Conservation (phyloP, 805 yeast species). For the Spathaspora hagerdaliae region DNA sequence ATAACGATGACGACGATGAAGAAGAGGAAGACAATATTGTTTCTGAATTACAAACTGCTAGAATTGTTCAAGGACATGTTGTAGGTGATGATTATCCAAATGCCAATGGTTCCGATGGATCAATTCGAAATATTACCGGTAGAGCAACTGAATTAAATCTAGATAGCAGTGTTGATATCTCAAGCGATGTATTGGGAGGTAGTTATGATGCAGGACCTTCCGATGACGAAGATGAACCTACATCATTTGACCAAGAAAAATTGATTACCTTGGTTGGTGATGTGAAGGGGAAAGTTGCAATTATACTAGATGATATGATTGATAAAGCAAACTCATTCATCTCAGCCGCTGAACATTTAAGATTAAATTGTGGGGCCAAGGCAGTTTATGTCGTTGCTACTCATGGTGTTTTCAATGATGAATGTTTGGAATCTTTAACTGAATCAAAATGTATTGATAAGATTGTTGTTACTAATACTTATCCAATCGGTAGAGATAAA, state of each 20-base stretch:
- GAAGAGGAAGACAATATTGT: constrained; percentile 68
- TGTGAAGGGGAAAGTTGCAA: constrained; percentile 87
- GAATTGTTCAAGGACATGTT: constrained; percentile 95
- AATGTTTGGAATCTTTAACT: constrained; percentile 76
- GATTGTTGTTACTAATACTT: constrained; percentile 93
- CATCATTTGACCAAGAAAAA: constrained; percentile 63
- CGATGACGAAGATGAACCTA: constrained; percentile 83
- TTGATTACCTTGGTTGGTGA: constrained; percentile 95
- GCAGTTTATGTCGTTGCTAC: constrained; percentile 89
- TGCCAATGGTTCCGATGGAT: constrained; percentile 8
- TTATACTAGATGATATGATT: constrained; percentile 94
- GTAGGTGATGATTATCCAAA: constrained; percentile 66
- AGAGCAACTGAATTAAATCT: background rate
- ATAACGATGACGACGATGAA: constrained; percentile 46
- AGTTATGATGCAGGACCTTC: constrained; percentile 69
- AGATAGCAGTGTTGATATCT: constrained; percentile 13
- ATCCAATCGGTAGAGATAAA: constrained; percentile 73
- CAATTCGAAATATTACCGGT: background rate
- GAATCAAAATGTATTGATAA: constrained; percentile 81
- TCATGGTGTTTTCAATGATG: constrained; percentile 90
- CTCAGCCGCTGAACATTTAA: constrained; percentile 97
- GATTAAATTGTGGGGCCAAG: constrained; percentile 94
- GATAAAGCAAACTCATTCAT: constrained; percentile 92
- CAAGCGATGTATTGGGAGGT: constrained; percentile 69
- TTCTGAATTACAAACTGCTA: constrained; percentile 87